Evolutionary conservation across 345 rosid genomes (phyloP).

Genomic region (Hypericum perforatum): DNA sequence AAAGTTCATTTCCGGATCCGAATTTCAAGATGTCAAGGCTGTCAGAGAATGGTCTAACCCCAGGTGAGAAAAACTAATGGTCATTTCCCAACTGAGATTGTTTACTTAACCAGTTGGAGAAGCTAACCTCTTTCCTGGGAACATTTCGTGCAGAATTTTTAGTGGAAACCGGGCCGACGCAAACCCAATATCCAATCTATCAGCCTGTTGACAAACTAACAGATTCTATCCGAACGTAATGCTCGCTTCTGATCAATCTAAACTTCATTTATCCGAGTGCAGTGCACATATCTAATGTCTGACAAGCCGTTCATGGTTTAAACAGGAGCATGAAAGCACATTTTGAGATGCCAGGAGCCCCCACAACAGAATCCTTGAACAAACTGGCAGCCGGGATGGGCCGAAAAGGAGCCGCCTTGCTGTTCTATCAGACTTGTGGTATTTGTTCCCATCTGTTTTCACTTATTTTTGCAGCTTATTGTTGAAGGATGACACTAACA

Average conservation of each 20-base stretch:
- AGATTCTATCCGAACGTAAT: slow-evolving; percentile 54
- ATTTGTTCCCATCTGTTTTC: background rate
- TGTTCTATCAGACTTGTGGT: background rate
- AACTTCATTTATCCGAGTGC: background rate
- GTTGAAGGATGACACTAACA: background rate
- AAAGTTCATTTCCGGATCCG: slow-evolving; percentile 31
- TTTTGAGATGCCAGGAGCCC: slow-evolving; percentile 74
- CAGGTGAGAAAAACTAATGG: slow-evolving; percentile 38
- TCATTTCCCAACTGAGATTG: slow-evolving; percentile 8
- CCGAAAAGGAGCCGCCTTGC: background rate
- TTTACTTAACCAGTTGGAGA: background rate
- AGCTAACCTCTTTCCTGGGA: background rate
- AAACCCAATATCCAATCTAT: slow-evolving; percentile 37
- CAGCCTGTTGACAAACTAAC: slow-evolving; percentile 53
- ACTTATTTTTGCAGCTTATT: background rate
- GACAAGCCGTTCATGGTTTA: background rate
- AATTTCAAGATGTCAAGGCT: slow-evolving; percentile 39
- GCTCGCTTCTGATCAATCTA: background rate
- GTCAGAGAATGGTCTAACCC: slow-evolving; percentile 37
- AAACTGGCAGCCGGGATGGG: background rate
- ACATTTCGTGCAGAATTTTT: slow-evolving; percentile 36
- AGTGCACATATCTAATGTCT: too few relatives aligned
- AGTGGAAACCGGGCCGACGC: slow-evolving; percentile 76
- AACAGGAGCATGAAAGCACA: slow-evolving; percentile 68
- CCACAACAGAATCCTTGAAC: slow-evolving; percentile 12